Evolutionary conservation across 345 rosid species (phyloP), one percentile per base, ranked within the genome.

Genomic region (Euphorbia lathyris): DNA sequence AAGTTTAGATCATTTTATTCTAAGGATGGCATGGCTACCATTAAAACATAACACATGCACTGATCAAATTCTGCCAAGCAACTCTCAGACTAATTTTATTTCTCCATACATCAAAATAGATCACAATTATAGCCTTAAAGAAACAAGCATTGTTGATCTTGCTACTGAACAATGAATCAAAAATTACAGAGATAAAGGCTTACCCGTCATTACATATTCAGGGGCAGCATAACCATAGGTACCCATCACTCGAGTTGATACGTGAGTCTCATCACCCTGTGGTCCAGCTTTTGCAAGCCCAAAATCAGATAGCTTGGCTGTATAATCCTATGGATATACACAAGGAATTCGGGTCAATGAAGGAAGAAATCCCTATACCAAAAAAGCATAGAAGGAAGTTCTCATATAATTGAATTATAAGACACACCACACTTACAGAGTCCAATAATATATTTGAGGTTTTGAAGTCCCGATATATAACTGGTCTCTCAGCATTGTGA

Each of bases 201-300:
- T 87, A 91, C 98, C 97, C 29, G 98, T 94, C 97, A 91, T 94
- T 38, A 91, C 96, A 66, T 95, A 95, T 77, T 90, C 97, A 11
- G 96, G 97, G 52, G 98, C 97, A 75, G 97, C 97, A 86, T 94
- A 94, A 73, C 98, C 97, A 78, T 91, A 91, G 40, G 97, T 91
- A 51, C 99, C 99, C 99, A 95, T 95, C 14, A 92, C 97, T 68
- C 97, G 84, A 79, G 99, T 92, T 58, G 96, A 95, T 48, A 92
- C 97, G 68, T 92, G 99, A 62, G 97, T 90, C 86, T 92, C 93
- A 59, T 95, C 99, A 40, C 97, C 99, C 72, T 87, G 97, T 42
- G 99, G 99, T 11, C 99, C 97, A 80, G 93, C 97, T 85, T 95
- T 95, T 63, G 99, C 97, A 70, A 95, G 96, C 63, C 99, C 99